Percentiles rank a stretch among this genome's conserved stretches.
phyloP scores from a whole-genome alignment of 768 basidiomycete genomes.

The Hemileccinum impolitum region DNA sequence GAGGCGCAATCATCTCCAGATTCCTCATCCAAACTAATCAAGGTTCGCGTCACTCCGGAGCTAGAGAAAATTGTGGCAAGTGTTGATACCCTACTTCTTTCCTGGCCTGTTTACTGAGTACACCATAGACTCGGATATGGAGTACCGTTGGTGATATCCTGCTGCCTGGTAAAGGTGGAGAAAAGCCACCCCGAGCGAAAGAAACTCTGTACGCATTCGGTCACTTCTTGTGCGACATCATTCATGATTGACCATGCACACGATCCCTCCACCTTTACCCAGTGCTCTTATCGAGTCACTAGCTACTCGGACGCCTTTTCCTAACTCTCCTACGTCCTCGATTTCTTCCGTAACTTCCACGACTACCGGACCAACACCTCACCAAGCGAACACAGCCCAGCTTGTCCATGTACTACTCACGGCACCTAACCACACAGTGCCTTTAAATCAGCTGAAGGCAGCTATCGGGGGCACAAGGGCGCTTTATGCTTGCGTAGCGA shows the following conservation, averaged over 20 bases:
- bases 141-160: constrained; percentile 60
- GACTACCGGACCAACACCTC: constrained; percentile 48
- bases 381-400: constrained; percentile 70
- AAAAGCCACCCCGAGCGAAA: constrained; percentile 48
- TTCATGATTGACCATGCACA: not conserved
- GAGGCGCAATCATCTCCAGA: constrained; percentile 8
- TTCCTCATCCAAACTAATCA: constrained; percentile 27
- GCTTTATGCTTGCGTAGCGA: constrained; percentile 78
- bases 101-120: not conserved
- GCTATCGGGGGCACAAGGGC: constrained; percentile 57
- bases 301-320: constrained; percentile 47
- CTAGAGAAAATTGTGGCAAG: constrained; percentile 64
- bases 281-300: constrained; percentile 60
- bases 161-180: constrained; percentile 46
- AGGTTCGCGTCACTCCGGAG: constrained; percentile 55
- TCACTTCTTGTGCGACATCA: not conserved
- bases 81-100: constrained; percentile 5
- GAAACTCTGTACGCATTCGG: constrained; percentile 54
- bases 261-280: constrained; percentile 3
- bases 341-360: constrained; percentile 44
- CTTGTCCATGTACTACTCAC: constrained; percentile 59
- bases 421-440: constrained; percentile 52
- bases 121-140: constrained; percentile 64
- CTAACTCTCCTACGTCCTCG: constrained; percentile 55
- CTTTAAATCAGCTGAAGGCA: constrained; percentile 62